Conservation (phyloP, 2,329 filamentous ascomycete genomes). For the Fusarium denticulatum region DNA sequence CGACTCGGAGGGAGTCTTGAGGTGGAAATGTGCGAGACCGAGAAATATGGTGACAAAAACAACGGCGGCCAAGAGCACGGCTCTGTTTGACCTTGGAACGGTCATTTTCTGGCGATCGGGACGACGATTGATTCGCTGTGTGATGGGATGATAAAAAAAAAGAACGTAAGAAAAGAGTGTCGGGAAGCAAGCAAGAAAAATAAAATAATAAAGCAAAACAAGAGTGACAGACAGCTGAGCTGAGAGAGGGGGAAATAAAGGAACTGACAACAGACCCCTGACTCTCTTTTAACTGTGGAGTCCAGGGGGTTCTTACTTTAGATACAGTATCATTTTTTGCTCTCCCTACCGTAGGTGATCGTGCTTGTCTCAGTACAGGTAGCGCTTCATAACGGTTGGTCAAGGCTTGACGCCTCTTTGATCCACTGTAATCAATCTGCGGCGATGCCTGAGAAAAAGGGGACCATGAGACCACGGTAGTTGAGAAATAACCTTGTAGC, state of each 20-base stretch:
- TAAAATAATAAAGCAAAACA: neutral
- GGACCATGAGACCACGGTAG: conserved; percentile 7
- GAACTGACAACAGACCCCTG: conserved; percentile 8
- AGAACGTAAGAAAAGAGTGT: conserved; percentile 1
- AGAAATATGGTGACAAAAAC: conserved; percentile 27
- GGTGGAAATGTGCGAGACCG: conserved; percentile 25
- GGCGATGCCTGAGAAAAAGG: conserved; percentile 1
- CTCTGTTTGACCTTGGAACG: conserved; percentile 22
- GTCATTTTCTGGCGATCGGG: conserved; percentile 6
- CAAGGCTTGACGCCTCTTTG: conserved; percentile 18
- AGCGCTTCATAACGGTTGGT: conserved; percentile 21
- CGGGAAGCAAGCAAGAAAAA: neutral
- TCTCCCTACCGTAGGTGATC: conserved; percentile 14
- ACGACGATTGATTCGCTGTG: neutral
- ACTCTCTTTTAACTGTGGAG: conserved; percentile 5
- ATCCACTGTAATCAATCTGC: conserved; percentile 22
- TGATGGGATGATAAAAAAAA: neutral
- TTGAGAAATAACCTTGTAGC: neutral
- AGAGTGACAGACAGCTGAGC: neutral
- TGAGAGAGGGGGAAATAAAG: conserved; percentile 4
- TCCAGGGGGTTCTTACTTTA: neutral
- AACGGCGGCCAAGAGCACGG: conserved; percentile 21
- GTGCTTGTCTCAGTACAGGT: conserved; percentile 12
- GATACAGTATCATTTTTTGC: neutral
- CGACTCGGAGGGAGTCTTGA: conserved; percentile 12